Conservation (phyloP, 2,329 filamentous ascomycete genomes). For the Epichloe aotearoae region DNA sequence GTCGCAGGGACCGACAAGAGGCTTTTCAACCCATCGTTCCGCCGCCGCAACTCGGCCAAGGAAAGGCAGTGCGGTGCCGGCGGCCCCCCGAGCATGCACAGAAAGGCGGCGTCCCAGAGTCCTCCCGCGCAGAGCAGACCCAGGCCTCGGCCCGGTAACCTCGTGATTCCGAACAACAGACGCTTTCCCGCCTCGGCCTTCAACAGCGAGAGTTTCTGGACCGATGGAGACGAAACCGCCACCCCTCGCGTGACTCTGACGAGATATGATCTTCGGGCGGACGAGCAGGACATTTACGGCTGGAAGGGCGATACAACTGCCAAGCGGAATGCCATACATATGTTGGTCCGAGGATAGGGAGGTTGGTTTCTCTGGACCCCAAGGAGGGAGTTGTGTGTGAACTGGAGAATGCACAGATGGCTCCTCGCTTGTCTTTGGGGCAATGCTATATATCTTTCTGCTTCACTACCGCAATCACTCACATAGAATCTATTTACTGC, state of each 20-base stretch:
- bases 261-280: conserved; percentile 3
- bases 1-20: neutral
- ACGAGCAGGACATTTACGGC: conserved; percentile 3
- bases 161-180: neutral
- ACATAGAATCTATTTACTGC: no score
- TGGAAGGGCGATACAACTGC: neutral
- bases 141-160: neutral
- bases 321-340: neutral
- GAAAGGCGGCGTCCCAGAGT: neutral
- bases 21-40: neutral
- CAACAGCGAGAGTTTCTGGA: conserved; percentile 2
- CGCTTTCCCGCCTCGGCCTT: neutral
- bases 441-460: no score
- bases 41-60: neutral
- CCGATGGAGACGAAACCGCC: neutral
- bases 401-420: no score
- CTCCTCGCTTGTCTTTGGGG: no score
- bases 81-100: neutral
- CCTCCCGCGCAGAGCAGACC: neutral
- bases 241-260: conserved; percentile 5
- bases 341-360: no score
- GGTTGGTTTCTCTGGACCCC: no score
- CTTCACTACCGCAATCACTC: no score
- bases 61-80: neutral
- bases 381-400: no score